These are phyloP conservation scores for Pyrenopolyporus hunteri DNA, from an alignment of 495 filamentous ascomycete genomes.

Conservation along the genomic window DNA sequence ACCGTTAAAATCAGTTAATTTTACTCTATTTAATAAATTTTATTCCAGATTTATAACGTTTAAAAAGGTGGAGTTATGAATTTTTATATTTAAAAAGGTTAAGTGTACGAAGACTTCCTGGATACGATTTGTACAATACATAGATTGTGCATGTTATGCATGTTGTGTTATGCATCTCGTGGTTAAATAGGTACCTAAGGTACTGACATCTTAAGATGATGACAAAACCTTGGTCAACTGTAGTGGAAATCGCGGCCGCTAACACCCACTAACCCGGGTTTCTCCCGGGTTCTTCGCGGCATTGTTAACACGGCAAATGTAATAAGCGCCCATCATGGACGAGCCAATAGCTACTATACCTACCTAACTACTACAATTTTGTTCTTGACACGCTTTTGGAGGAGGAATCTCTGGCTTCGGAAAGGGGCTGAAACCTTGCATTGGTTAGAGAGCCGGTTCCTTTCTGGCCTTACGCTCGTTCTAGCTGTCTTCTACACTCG, in stretches of 20 bases:
- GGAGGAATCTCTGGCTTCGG: neutral
- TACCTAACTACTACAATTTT: neutral
- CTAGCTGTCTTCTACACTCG: slow-evolving; percentile 6
- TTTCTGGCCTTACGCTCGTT: slow-evolving; percentile 27
- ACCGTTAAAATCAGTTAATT: too few relatives aligned
- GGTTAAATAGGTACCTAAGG: neutral
- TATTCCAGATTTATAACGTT: too few relatives aligned
- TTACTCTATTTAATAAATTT: too few relatives aligned
- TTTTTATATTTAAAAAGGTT: too few relatives aligned
- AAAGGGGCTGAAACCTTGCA: slow-evolving; percentile 3
- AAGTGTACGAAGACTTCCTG: too few relatives aligned
- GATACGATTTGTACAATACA: too few relatives aligned
- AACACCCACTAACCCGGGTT: slow-evolving; percentile 27
- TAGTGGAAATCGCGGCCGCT: slow-evolving; percentile 25
- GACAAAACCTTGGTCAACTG: slow-evolving; percentile 5
- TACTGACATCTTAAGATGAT: slow-evolving; percentile 9
- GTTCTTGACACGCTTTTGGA: too few relatives aligned
- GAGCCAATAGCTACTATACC: slow-evolving; percentile 1
- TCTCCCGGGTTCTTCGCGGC: slow-evolving; percentile 4
- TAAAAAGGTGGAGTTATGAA: too few relatives aligned
- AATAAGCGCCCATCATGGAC: neutral
- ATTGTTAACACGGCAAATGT: slow-evolving; percentile 24
- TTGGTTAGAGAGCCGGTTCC: neutral
- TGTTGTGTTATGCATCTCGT: slow-evolving; percentile 17
- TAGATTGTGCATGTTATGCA: too few relatives aligned